These are phyloP conservation scores for Neostapfia colusana DNA, from an alignment of 176 grass and related monocot species.

Conservation along the genomic window DNA sequence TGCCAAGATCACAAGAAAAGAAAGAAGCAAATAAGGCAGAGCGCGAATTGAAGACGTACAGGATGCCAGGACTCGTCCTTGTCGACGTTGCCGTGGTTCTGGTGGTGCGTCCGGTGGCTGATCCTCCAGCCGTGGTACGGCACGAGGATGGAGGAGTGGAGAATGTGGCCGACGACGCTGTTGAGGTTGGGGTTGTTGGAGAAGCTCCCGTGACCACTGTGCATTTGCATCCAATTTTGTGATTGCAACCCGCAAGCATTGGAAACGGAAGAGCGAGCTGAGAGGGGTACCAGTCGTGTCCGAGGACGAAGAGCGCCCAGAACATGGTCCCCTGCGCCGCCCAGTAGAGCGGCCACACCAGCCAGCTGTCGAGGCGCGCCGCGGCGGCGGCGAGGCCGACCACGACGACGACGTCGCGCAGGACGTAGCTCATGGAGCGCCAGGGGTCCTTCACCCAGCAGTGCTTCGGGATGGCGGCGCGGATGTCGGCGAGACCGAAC, in stretches of 20 bases:
- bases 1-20: too few species aligned
- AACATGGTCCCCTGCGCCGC: constrained; percentile 86
- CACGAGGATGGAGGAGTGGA: constrained; percentile 2
- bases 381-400: constrained; percentile 59
- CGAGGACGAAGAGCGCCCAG: constrained; percentile 86
- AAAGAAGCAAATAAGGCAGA: not conserved
- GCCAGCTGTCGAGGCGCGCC: constrained; percentile 56
- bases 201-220: not conserved
- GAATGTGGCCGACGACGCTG: constrained; percentile 57
- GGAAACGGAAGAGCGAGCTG: too few species aligned
- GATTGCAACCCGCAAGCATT: too few species aligned
- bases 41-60: constrained; percentile 12
- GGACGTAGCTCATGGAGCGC: constrained; percentile 65
- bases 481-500: constrained; percentile 65
- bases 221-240: not conserved
- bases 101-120: constrained; percentile 93
- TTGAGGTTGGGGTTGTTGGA: constrained; percentile 18
- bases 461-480: constrained; percentile 78
- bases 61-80: constrained; percentile 97
- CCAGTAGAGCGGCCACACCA: constrained; percentile 76
- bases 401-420: constrained; percentile 59
- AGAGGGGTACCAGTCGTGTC: constrained; percentile 63
- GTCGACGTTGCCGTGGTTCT: constrained; percentile 91
- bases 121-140: constrained; percentile 53
- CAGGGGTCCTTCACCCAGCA: constrained; percentile 73